phyloP scores from a whole-genome alignment of 228 moss, liverwort and hornwort genomes.

The Sphagnum magellanicum region DNA sequence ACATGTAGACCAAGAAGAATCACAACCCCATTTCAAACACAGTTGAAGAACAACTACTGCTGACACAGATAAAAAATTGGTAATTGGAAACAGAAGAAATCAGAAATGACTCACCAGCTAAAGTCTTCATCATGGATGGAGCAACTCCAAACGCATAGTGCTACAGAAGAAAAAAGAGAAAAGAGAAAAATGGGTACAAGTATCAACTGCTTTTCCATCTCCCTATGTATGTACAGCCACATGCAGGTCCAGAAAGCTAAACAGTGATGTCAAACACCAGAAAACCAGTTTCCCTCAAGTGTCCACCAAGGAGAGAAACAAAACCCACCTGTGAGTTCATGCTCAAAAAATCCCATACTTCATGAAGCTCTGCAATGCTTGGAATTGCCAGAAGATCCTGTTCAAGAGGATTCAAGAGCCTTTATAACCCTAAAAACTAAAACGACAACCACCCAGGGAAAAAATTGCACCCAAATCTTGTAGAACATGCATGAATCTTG shows the following conservation, averaged over 20 bases:
- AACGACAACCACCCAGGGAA: too few species aligned
- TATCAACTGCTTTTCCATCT: too few species aligned
- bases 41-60: not conserved
- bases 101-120: conserved; percentile 26
- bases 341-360: conserved; percentile 59
- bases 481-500: too few species aligned
- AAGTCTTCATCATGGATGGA: conserved; percentile 51
- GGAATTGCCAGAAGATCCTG: conserved; percentile 55
- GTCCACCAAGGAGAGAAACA: not conserved
- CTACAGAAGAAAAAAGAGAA: conserved; percentile 12
- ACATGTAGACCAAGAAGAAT: not conserved
- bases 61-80: not conserved
- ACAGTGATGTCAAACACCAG: too few species aligned
- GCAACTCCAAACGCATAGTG: conserved; percentile 46
- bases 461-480: too few species aligned
- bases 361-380: conserved; percentile 43
- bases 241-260: too few species aligned
- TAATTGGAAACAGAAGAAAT: not conserved
- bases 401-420: not conserved
- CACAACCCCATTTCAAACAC: not conserved
- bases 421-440: too few species aligned
- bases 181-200: too few species aligned
- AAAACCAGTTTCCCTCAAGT: not conserved
- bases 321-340: conserved; percentile 37
- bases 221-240: too few species aligned